Evolutionary conservation across 306 rosid genomes (phyloP), one percentile per base, ranked within the genome.

Genomic region (Dalbergia cochinchinensis): DNA sequence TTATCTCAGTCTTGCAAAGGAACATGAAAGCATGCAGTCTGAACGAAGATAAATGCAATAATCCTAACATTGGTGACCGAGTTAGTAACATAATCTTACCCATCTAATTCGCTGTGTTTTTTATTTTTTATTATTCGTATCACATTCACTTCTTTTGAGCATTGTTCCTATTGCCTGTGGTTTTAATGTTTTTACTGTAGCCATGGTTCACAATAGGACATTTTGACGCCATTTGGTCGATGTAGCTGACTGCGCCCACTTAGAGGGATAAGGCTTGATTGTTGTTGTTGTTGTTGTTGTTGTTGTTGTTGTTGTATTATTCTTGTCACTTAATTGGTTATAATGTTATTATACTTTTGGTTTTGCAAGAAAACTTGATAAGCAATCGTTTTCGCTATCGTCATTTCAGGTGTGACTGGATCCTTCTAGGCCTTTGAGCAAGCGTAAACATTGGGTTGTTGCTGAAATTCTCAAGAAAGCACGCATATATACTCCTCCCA

Each of bases 401-500:
- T 74, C 14, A 14, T 78, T 76, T 82, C 86, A 94, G 94, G 98
- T 94, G 64, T 79, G 79, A 42, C 73, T 94, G 82, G 93, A 94
- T 42, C 86, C 97, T 39, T 91, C 93, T 8, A 88, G 92, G 81
- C 97, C 98, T 55, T 73, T 94, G 86, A 94, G 97, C 89, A 94
- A 92, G 84, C 90, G 18, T 4, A 94, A 94, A 86, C 82, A 83
- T 69, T 94, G 98, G 98, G 73, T 86, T 55, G 97, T 92, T 82
- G 93, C 97, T 79, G 97, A 94, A 70, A 89, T 94, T 74, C 85
- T 94, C 63, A 91, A 88, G 91, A 91, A 88, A 86, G 96, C 97
- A 64, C 89, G 92, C 20, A 92, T 89, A 74, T 94, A 94, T 82
- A 83, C 70, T 58, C 94, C 94, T 5, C 97, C 94, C 12, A 61